A percentile compares a stretch with the other conserved stretches of the same genome.
Evolutionary conservation across 2,329 filamentous ascomycete species (phyloP).

Genomic region (Talaromyces amestolkiae): DNA sequence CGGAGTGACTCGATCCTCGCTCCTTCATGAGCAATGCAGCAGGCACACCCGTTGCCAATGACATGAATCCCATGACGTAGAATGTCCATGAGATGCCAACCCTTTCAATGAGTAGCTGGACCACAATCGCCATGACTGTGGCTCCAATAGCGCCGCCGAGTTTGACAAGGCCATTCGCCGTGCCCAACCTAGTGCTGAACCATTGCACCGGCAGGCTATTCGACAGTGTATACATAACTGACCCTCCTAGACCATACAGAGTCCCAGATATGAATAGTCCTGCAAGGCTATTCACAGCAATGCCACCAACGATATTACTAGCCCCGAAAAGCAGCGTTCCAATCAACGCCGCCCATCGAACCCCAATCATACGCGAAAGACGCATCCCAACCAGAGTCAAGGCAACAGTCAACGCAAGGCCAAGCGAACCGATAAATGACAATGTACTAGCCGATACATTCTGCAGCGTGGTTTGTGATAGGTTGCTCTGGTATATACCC

Average conservation of each 20-base stretch:
- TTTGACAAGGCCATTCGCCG: slow-evolving; percentile 3
- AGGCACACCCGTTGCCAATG: background rate
- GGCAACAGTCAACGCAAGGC: background rate
- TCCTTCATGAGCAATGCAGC: slow-evolving; percentile 3
- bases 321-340: background rate
- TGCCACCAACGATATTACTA: slow-evolving; percentile 7
- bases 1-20: background rate
- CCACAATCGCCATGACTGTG: background rate
- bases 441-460: background rate
- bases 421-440: background rate
- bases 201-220: slow-evolving; percentile 7
- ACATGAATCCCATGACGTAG: background rate
- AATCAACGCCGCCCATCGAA: background rate
- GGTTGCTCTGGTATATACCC: background rate
- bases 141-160: slow-evolving; percentile 6
- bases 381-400: background rate
- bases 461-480: background rate
- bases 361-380: background rate
- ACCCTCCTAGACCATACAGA: background rate
- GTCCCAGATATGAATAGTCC: background rate
- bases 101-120: background rate
- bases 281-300: background rate
- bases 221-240: slow-evolving; percentile 3
- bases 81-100: slow-evolving; percentile 7
- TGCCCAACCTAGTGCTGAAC: slow-evolving; percentile 2